A percentile compares a stretch with the other conserved stretches of the same genome.
These are phyloP conservation scores for Gossypium gossypioides DNA, from an alignment of 441 rosid species.

Conservation along the genomic window DNA sequence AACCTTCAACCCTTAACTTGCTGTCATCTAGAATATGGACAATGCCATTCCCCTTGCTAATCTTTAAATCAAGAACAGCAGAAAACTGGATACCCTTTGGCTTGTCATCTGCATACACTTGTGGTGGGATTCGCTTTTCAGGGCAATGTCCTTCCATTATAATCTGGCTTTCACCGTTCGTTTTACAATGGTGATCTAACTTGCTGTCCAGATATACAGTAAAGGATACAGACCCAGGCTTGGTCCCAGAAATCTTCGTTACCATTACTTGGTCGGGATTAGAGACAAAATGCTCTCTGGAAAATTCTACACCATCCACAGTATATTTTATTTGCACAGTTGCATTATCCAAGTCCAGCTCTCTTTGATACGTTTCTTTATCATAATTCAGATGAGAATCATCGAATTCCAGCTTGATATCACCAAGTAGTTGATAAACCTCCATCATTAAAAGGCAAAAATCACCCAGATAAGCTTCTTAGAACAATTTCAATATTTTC, in stretches of 20 bases:
- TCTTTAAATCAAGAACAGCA: slow-evolving; percentile 54
- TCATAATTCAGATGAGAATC: slow-evolving; percentile 53
- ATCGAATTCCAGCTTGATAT: slow-evolving; percentile 65
- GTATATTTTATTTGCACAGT: slow-evolving; percentile 53
- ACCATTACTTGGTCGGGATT: slow-evolving; percentile 68
- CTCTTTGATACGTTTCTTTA: slow-evolving; percentile 56
- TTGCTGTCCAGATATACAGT: slow-evolving; percentile 53
- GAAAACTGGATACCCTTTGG: slow-evolving; percentile 67
- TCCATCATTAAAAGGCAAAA: slow-evolving; percentile 25
- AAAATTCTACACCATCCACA: slow-evolving; percentile 49
- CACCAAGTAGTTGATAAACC: slow-evolving; percentile 85
- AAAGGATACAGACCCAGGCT: slow-evolving; percentile 57
- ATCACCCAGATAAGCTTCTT: neutral
- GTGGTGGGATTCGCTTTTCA: slow-evolving; percentile 49
- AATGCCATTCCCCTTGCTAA: slow-evolving; percentile 37
- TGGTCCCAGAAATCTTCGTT: slow-evolving; percentile 57
- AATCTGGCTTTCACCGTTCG: slow-evolving; percentile 43
- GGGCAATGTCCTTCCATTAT: slow-evolving; percentile 66
- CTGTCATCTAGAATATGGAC: slow-evolving; percentile 39
- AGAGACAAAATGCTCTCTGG: slow-evolving; percentile 72
- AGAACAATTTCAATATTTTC: neutral
- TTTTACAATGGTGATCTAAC: slow-evolving; percentile 40
- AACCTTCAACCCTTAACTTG: slow-evolving; percentile 52
- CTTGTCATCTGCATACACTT: slow-evolving; percentile 26
- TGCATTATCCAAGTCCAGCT: slow-evolving; percentile 79